Evolutionary conservation across 805 yeast genomes (phyloP).

Genomic region (Lipomyces yamadae): DNA sequence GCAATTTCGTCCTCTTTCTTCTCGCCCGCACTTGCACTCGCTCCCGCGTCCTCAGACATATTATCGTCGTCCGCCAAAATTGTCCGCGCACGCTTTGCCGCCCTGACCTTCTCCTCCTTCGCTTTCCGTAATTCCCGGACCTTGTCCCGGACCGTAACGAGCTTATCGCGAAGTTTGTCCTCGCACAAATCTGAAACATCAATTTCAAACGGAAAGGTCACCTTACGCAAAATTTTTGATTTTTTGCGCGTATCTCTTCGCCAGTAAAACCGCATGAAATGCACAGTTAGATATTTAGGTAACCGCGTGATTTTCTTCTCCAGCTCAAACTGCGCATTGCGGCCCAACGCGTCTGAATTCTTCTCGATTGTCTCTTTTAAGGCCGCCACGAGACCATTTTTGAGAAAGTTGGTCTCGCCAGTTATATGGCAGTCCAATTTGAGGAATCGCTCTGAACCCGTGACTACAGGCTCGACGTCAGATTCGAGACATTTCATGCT

Average conservation of each 20-base stretch:
- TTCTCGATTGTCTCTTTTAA: constrained; percentile 79
- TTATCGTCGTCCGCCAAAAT: constrained; percentile 44
- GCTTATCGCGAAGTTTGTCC: constrained; percentile 68
- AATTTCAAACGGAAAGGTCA: constrained; percentile 89
- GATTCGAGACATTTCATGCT: constrained; percentile 64
- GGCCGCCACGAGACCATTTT: constrained; percentile 79
- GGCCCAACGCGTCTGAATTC: constrained; percentile 67
- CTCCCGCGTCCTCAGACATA: constrained; percentile 15
- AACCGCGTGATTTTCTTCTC: constrained; percentile 65
- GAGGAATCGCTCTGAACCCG: constrained; percentile 60
- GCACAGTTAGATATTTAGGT: constrained; percentile 87
- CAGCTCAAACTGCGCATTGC: constrained; percentile 73
- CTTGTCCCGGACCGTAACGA: constrained; percentile 75
- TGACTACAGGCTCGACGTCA: constrained; percentile 53
- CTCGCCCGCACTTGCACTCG: constrained; percentile 38
- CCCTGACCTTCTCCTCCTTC: constrained; percentile 71
- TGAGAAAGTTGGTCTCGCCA: constrained; percentile 80
- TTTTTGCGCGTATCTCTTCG: constrained; percentile 87
- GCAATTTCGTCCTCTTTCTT: constrained; percentile 37
- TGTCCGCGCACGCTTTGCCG: constrained; percentile 62
- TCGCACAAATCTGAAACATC: constrained; percentile 87
- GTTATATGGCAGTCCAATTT: constrained; percentile 91
- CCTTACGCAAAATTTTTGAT: constrained; percentile 91
- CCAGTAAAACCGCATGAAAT: constrained; percentile 96
- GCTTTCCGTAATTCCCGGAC: constrained; percentile 76